Base-by-base conservation (phyloP, 768 basidiomycete species). In the Suillus lakei region DNA sequence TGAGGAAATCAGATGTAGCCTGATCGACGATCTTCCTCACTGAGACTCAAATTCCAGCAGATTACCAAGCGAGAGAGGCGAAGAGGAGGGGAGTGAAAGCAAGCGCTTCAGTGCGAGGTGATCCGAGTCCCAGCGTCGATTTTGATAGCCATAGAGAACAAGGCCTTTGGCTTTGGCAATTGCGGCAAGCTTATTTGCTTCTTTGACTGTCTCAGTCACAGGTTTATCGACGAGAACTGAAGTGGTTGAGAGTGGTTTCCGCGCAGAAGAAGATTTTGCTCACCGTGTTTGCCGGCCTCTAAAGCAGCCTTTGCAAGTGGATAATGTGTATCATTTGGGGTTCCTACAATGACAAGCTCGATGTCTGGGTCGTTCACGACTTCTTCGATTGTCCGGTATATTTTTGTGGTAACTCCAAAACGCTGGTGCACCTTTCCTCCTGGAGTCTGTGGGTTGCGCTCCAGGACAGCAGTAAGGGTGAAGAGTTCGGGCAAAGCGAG, bases 151-250 rank as follows among this genome's bases (percentile, higher is more conserved):
- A 72, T 90, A 93, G 23, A 93, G 78, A 38, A 92, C 82, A 32
- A 90, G 80, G 21, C 82, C 79, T 70, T 89, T 90, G 13, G 82
- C 74, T 66, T 79, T 82, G 4, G 92, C 91, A 50, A 93, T 77
- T 15, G 75, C 74, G 16, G 83, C 84, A 34, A 94, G 85, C 66
- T 89, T 87, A 61, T 74, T 77, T 5, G 90, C 90, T 70, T 93
- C 82, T 18, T 77, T 74, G 1, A 77, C 78, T 2, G 86, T 88
- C 4, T 91, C 82, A 3, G 90, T 87, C 21, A 92, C 83, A 5
- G 92, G 92, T 73, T 94, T 94, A 72, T 93, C 92, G 43, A 93
- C 88, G 46, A 93, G 86, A 21, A 91, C 92, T 91, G 36, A 30
- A 36, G 32, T 48, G 48, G 38, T 48, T 53, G 61, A 60, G 18